A percentile compares a stretch with the other conserved stretches of the same genome.
phyloP scores from a whole-genome alignment of 2,329 filamentous ascomycete species.

The Ramichloridium luteum region DNA sequence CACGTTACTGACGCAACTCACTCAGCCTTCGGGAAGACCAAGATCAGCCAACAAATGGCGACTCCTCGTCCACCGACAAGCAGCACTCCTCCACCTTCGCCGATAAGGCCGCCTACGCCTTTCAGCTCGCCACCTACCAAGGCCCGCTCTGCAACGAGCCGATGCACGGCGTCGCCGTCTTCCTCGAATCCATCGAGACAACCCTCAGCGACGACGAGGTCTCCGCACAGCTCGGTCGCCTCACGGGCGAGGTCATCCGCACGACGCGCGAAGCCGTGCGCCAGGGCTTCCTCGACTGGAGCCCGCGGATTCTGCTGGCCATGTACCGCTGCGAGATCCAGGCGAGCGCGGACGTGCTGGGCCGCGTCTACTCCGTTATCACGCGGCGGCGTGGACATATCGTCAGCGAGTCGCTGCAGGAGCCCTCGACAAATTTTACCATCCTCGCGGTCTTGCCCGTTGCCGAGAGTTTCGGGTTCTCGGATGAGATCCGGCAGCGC shows the following conservation, averaged over 20 bases:
- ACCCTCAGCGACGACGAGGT: conserved; percentile 43
- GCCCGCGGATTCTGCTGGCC: conserved; percentile 81
- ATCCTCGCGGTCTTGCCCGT: conserved; percentile 81
- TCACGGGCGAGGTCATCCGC: conserved; percentile 90
- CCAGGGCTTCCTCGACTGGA: conserved; percentile 88
- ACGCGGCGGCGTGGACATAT: conserved; percentile 84
- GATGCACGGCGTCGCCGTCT: conserved; percentile 82
- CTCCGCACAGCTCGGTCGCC: conserved; percentile 57
- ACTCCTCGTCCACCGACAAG: conserved; percentile 8
- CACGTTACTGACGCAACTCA: conserved; percentile 14
- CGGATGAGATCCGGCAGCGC: conserved; percentile 89
- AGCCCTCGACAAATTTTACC: conserved; percentile 92
- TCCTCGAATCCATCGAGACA: conserved; percentile 68
- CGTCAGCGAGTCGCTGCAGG: conserved; percentile 80
- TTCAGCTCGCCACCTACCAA: conserved; percentile 81
- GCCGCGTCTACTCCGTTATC: conserved; percentile 94
- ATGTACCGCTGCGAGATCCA: conserved; percentile 99
- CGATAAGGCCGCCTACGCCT: conserved; percentile 86
- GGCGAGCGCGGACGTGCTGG: conserved; percentile 85
- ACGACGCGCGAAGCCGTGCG: conserved; percentile 74
- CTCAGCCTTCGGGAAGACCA: conserved; percentile 20
- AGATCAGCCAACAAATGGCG: conserved; percentile 7
- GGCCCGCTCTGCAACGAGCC: conserved; percentile 89
- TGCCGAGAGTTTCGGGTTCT: conserved; percentile 90
- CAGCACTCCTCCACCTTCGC: conserved; percentile 40